phyloP scores from a whole-genome alignment of 371 early-diverging fungal genomes.

The Homolaphlyctis polyrhiza region DNA sequence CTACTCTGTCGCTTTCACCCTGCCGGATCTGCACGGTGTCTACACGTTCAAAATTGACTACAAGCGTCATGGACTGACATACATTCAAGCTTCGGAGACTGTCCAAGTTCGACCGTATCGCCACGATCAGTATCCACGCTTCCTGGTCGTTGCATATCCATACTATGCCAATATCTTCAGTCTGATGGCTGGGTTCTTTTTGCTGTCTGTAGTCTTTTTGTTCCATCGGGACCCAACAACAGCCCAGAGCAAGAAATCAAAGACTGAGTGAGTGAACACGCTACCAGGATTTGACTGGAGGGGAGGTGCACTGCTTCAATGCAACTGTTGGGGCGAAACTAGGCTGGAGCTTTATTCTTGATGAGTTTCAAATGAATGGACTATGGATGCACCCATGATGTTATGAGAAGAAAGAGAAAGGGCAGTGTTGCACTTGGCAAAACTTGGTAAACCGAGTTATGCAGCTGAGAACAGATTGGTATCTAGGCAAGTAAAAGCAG shows the following conservation, averaged over 20 bases:
- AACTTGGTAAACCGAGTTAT: too few species aligned
- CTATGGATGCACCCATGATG: too few species aligned
- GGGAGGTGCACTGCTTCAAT: too few species aligned
- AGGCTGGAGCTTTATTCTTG: too few species aligned
- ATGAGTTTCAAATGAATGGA: too few species aligned
- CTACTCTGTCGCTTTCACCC: conserved; percentile 55
- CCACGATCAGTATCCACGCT: conserved; percentile 93
- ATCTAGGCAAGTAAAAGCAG: too few species aligned
- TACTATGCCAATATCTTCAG: conserved; percentile 86
- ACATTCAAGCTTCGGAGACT: conserved; percentile 64
- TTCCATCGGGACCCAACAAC: conserved; percentile 34
- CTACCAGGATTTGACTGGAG: too few species aligned
- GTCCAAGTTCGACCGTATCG: conserved; percentile 85
- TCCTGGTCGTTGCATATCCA: conserved; percentile 84
- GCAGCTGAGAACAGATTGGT: too few species aligned
- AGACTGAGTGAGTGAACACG: too few species aligned
- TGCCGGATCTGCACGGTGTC: conserved; percentile 95
- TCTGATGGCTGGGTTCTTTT: conserved; percentile 78
- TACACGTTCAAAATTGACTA: conserved; percentile 92
- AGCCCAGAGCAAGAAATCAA: neutral
- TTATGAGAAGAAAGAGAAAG: too few species aligned
- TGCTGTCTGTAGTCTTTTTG: conserved; percentile 75
- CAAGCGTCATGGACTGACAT: conserved; percentile 69
- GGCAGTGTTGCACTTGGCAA: too few species aligned
- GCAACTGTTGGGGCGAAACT: too few species aligned